A percentile compares a stretch with the other conserved stretches of the same genome.
phyloP scores from a whole-genome alignment of 345 rosid species.

The Draba incana region DNA sequence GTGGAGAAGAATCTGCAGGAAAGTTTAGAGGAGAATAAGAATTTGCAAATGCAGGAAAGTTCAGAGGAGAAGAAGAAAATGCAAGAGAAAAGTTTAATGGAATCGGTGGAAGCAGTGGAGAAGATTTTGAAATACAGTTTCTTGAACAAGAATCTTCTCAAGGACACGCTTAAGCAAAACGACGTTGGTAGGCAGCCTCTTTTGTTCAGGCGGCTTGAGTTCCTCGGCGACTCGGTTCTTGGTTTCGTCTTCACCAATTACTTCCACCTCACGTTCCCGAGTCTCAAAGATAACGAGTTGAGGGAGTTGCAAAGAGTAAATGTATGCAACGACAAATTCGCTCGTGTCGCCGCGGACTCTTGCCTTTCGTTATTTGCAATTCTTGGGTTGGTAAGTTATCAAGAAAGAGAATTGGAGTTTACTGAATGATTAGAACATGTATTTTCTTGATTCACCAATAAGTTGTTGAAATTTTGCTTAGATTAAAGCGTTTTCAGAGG shows the following conservation, averaged over 20 bases:
- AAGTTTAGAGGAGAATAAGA: too few species aligned
- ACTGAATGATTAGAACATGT: too few species aligned
- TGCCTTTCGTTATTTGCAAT: background rate
- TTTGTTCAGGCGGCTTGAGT: constrained; percentile 53
- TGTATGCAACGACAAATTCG: constrained; percentile 67
- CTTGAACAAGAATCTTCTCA: constrained; percentile 41
- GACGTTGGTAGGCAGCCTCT: too few species aligned
- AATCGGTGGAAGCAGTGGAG: too few species aligned
- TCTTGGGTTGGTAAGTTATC: too few species aligned
- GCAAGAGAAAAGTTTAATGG: too few species aligned
- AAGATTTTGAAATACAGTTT: constrained; percentile 45
- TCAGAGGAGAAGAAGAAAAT: too few species aligned
- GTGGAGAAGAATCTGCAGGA: too few species aligned
- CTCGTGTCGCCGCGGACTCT: constrained; percentile 61
- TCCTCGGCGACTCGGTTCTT: constrained; percentile 63
- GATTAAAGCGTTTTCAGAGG: constrained; percentile 41
- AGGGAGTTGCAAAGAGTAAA: constrained; percentile 48
- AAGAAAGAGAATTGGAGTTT: too few species aligned
- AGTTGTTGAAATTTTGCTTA: too few species aligned
- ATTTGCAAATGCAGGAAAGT: too few species aligned
- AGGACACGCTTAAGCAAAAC: background rate
- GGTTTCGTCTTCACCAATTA: constrained; percentile 51
- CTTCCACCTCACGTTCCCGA: constrained; percentile 49
- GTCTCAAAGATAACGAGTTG: constrained; percentile 42
- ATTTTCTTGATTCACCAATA: too few species aligned